Evolutionary conservation across 2,329 filamentous ascomycete genomes (phyloP).

Genomic region (Epichloe scottii): DNA sequence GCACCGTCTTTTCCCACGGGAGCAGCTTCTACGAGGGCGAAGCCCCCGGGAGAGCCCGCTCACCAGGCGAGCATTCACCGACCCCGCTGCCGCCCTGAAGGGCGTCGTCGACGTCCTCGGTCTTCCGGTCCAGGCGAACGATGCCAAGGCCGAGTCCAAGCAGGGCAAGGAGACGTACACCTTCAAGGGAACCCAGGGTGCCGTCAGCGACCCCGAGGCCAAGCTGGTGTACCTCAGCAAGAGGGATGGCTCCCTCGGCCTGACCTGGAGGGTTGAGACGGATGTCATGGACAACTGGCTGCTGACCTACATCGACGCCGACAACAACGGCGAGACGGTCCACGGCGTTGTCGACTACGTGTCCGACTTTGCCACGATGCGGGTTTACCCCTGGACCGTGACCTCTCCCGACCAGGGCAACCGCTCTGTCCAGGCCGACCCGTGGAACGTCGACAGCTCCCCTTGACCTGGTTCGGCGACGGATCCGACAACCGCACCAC

Average conservation of each 20-base stretch:
- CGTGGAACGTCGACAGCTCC: too few relatives aligned
- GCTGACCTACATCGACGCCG: too few relatives aligned
- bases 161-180: conserved; percentile 19
- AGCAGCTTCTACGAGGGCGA: conserved; percentile 33
- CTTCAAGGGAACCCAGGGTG: conserved; percentile 36
- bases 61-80: conserved; percentile 26
- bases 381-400: too few relatives aligned
- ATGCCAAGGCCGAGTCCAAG: conserved; percentile 5
- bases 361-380: too few relatives aligned
- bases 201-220: conserved; percentile 38
- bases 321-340: too few relatives aligned
- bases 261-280: too few relatives aligned
- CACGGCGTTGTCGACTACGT: too few relatives aligned
- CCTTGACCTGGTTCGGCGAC: conserved; percentile 12
- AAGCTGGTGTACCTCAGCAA: conserved; percentile 42
- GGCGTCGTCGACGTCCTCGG: conserved; percentile 22
- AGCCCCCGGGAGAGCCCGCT: conserved; percentile 25
- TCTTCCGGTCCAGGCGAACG: background rate
- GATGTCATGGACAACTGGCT: too few relatives aligned
- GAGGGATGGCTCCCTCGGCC: conserved; percentile 20
- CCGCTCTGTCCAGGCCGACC: too few relatives aligned
- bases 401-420: too few relatives aligned
- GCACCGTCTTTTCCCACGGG: conserved; percentile 44
- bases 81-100: conserved; percentile 32
- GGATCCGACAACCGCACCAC: conserved; percentile 35